Conservation (phyloP, 345 rosid species). For the Pugionium cornutum region DNA sequence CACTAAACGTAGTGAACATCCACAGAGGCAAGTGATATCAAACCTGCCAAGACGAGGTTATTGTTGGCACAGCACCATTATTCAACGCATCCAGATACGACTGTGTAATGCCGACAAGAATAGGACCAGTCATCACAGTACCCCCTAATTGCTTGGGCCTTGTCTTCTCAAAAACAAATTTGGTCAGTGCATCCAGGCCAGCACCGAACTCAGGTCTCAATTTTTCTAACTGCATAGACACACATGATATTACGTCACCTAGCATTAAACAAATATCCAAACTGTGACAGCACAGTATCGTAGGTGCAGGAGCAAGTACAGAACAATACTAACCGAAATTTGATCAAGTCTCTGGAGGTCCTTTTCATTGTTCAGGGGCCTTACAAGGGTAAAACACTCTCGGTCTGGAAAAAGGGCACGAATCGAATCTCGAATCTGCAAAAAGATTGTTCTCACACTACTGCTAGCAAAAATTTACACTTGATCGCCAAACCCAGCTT, state of each 20-base stretch:
- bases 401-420: slow-evolving; percentile 93
- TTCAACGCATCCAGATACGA: slow-evolving; percentile 93
- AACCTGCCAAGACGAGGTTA: slow-evolving; percentile 99
- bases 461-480: slow-evolving; percentile 2
- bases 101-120: slow-evolving; percentile 85
- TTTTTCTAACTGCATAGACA: slow-evolving; percentile 60
- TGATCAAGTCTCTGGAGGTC: slow-evolving; percentile 93
- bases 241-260: not conserved
- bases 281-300: not conserved
- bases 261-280: slow-evolving; percentile 7
- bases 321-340: slow-evolving; percentile 59
- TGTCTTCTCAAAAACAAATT: slow-evolving; percentile 94
- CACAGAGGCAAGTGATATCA: slow-evolving; percentile 32
- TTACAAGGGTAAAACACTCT: slow-evolving; percentile 87
- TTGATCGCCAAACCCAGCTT: slow-evolving; percentile 6
- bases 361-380: slow-evolving; percentile 85
- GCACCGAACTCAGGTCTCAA: slow-evolving; percentile 83
- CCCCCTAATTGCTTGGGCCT: slow-evolving; percentile 96
- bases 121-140: slow-evolving; percentile 86
- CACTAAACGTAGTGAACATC: not conserved
- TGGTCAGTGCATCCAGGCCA: slow-evolving; percentile 91
- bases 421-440: slow-evolving; percentile 87
- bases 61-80: slow-evolving; percentile 97
- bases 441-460: slow-evolving; percentile 1
- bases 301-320: not conserved